Base-by-base conservation (phyloP, 2,329 filamentous ascomycete species). In the Didymella pinodella region DNA sequence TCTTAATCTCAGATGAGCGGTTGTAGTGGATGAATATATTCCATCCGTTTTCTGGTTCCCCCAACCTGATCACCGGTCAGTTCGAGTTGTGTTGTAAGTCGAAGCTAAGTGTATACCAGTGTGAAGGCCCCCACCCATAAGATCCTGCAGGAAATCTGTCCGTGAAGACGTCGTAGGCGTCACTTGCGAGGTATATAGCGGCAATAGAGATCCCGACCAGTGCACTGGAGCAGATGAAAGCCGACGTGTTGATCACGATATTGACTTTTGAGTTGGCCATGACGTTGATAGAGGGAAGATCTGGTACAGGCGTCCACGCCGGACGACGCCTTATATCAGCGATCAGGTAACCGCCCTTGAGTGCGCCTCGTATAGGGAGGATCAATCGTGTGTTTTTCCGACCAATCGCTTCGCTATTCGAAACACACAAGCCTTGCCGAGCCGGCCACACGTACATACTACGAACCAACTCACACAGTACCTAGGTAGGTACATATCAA, bases 1-100 rank as follows among this genome's bases (percentile, higher is more conserved):
- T 54, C 32, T 54, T 54, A n/a, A 54, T 47, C 51, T 47, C 51
- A 4, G 41, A 47, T 10, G 51, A 54, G 8, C 51, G 51, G 6
- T 38, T 41, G 32, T 54, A 54, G 2, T 34, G 5, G 28, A 54
- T 31, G 10, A 36, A 29, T 7, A 54, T 29, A 25, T 22, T 34
- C 26, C 29, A 52, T 2, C 48, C 40, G 8, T 11, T 31, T 2
- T 26, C 20, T 7, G 12, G 31, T 32, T 26, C 48, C 14, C 22
- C 38, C 6, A 8, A 43, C 40, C 40, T 43, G 7, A 20, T 11
- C 1, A 26, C 3, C 20, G 11, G 18, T 43, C 20, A 43, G 32
- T 25, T 7, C 7, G 12, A 26, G 20, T 1, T 1, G 16, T 16
- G 4, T 26, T 4, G 40, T 11, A 26, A 40, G n/a, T 12, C 11